These are phyloP conservation scores for Candida pini DNA, from an alignment of 805 yeast species.

Conservation along the genomic window DNA sequence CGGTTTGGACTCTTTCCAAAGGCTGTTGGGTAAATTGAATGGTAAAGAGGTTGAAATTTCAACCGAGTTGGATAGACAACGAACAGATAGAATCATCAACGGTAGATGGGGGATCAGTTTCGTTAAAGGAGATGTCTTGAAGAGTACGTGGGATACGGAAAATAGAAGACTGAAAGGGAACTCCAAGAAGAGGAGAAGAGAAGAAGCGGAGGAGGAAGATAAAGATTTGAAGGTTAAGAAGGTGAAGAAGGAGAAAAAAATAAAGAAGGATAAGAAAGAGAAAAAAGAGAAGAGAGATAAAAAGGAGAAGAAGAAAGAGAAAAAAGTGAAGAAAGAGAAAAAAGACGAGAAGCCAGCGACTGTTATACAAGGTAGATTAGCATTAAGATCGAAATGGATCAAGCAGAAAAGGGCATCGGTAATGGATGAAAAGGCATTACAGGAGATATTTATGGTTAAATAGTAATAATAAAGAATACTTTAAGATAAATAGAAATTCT, in stretches of 20 bases:
- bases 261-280: slow-evolving; percentile 24
- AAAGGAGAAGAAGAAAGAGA: slow-evolving; percentile 17
- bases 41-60: slow-evolving; percentile 70
- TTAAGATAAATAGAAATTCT: neutral
- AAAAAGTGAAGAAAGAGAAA: slow-evolving; percentile 24
- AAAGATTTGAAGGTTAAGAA: slow-evolving; percentile 25
- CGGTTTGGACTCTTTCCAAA: slow-evolving; percentile 90
- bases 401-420: slow-evolving; percentile 89
- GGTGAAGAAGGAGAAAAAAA: slow-evolving; percentile 24
- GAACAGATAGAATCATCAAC: slow-evolving; percentile 64
- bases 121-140: slow-evolving; percentile 76
- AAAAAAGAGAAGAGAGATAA: slow-evolving; percentile 23
- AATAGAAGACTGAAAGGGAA: slow-evolving; percentile 28
- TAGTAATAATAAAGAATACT: too few relatives aligned
- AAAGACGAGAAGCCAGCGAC: slow-evolving; percentile 25
- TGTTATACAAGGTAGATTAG: slow-evolving; percentile 47
- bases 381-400: slow-evolving; percentile 83
- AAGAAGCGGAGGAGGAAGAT: slow-evolving; percentile 22
- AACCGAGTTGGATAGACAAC: slow-evolving; percentile 61
- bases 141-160: slow-evolving; percentile 77
- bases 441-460: slow-evolving; percentile 85
- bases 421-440: slow-evolving; percentile 80
- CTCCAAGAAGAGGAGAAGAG: slow-evolving; percentile 21
- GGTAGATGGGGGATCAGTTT: slow-evolving; percentile 88
- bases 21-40: slow-evolving; percentile 81